Evolutionary conservation across 345 rosid genomes (phyloP).

Genomic region (Gossypium longicalyx): DNA sequence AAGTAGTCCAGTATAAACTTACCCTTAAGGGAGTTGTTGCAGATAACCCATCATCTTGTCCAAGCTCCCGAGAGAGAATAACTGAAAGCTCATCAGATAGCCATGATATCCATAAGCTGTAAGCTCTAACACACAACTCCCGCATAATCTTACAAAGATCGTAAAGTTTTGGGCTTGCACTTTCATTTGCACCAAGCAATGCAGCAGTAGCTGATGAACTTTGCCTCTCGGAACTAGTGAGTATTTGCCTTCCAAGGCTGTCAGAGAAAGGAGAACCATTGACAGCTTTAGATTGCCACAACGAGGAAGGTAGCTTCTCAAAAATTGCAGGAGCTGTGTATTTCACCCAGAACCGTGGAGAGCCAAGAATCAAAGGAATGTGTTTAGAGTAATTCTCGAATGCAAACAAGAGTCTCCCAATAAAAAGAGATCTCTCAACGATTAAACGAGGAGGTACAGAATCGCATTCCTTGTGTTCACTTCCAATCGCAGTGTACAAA

Average conservation of each 20-base stretch:
- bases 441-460: slow-evolving; percentile 50
- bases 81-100: slow-evolving; percentile 70
- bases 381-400: slow-evolving; percentile 76
- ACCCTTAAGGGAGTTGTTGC: slow-evolving; percentile 79
- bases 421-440: slow-evolving; percentile 84
- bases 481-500: slow-evolving; percentile 50
- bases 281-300: slow-evolving; percentile 55
- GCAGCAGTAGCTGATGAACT: slow-evolving; percentile 75
- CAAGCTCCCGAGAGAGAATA: slow-evolving; percentile 67
- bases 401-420: slow-evolving; percentile 89
- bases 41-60: slow-evolving; percentile 74
- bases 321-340: slow-evolving; percentile 50
- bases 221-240: slow-evolving; percentile 55
- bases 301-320: slow-evolving; percentile 54
- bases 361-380: slow-evolving; percentile 75
- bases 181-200: slow-evolving; percentile 78
- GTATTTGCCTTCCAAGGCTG: slow-evolving; percentile 48
- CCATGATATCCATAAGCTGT: slow-evolving; percentile 91
- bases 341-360: slow-evolving; percentile 92
- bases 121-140: slow-evolving; percentile 83
- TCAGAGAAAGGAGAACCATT: slow-evolving; percentile 39
- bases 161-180: slow-evolving; percentile 66
- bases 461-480: slow-evolving; percentile 32
- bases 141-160: slow-evolving; percentile 52
- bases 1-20: slow-evolving; percentile 20